Evolutionary conservation across 2,329 filamentous ascomycete species (phyloP).

Genomic region (Westerdykella sp.): DNA sequence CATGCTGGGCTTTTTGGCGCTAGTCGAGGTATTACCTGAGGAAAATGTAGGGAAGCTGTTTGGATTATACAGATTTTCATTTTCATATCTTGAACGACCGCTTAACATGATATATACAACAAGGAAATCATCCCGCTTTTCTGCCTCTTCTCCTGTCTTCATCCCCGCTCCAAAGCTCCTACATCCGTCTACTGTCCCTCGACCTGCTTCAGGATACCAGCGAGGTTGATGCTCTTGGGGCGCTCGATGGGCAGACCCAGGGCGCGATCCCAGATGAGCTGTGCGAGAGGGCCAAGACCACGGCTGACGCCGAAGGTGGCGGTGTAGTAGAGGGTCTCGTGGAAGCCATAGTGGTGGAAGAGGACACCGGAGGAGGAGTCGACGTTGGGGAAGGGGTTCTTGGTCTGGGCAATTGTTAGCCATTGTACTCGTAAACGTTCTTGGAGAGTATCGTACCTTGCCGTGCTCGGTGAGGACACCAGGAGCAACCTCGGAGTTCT

Average conservation of each 20-base stretch:
- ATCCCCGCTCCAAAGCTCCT: neutral
- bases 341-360: conserved; percentile 98
- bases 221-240: conserved; percentile 93
- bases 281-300: conserved; percentile 78
- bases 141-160: neutral
- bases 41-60: no score
- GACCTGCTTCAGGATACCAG: conserved; percentile 66
- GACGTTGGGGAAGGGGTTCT: conserved; percentile 97
- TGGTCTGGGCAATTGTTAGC: conserved; percentile 52
- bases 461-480: conserved; percentile 88
- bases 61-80: neutral
- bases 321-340: conserved; percentile 91
- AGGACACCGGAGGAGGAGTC: conserved; percentile 89
- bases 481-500: conserved; percentile 87
- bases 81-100: neutral
- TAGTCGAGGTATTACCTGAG: no score
- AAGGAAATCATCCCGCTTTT: neutral
- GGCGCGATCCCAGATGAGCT: conserved; percentile 93
- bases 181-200: conserved; percentile 17
- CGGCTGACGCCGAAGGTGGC: conserved; percentile 64
- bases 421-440: neutral
- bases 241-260: conserved; percentile 93
- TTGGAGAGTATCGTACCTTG: conserved; percentile 50
- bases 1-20: no score
- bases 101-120: conserved; percentile 14